Percentiles rank a stretch among this genome's conserved stretches.
Evolutionary conservation across 495 filamentous ascomycete species (phyloP).

Genomic region (Xylaria palmicola): DNA sequence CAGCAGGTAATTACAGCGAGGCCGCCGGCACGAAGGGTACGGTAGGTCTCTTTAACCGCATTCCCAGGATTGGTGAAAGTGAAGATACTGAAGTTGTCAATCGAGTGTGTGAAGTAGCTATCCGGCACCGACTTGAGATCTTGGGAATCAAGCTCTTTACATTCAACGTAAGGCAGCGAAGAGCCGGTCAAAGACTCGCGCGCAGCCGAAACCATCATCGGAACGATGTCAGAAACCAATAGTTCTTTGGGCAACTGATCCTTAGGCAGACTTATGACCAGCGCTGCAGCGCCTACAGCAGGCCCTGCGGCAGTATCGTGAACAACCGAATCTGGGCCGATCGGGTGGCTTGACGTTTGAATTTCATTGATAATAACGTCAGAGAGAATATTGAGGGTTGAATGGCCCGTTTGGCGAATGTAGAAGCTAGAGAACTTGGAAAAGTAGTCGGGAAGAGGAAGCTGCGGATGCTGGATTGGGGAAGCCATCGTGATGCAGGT

Average conservation of each 20-base stretch:
- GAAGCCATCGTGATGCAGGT: conserved; percentile 25
- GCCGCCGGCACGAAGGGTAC: conserved; percentile 37
- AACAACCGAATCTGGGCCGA: conserved; percentile 26
- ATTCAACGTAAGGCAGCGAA: conserved; percentile 17
- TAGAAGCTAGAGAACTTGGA: conserved; percentile 28
- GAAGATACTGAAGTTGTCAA: conserved; percentile 41
- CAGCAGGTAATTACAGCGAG: conserved; percentile 36
- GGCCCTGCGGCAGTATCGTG: conserved; percentile 39
- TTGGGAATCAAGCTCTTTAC: conserved; percentile 26
- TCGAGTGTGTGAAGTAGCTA: conserved; percentile 37
- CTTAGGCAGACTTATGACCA: conserved; percentile 23
- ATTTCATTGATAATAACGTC: conserved; percentile 22
- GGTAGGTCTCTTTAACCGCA: conserved; percentile 29
- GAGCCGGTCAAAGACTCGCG: conserved; percentile 21
- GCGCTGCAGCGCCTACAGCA: conserved; percentile 30
- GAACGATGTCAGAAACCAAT: conserved; percentile 29
- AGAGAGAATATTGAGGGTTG: conserved; percentile 28
- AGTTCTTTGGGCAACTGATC: conserved; percentile 25
- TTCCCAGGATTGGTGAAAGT: conserved; percentile 25
- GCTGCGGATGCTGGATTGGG: conserved; percentile 12
- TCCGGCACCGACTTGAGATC: conserved; percentile 22
- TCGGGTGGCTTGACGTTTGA: conserved; percentile 22
- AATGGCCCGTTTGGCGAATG: conserved; percentile 29
- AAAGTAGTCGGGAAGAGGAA: conserved; percentile 33
- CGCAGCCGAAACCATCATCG: conserved; percentile 25